Percentiles rank a stretch among this genome's conserved stretches.
Evolutionary conservation across 176 grass and related monocot genomes (phyloP).

Genomic region (Puccinellia tenuiflora): DNA sequence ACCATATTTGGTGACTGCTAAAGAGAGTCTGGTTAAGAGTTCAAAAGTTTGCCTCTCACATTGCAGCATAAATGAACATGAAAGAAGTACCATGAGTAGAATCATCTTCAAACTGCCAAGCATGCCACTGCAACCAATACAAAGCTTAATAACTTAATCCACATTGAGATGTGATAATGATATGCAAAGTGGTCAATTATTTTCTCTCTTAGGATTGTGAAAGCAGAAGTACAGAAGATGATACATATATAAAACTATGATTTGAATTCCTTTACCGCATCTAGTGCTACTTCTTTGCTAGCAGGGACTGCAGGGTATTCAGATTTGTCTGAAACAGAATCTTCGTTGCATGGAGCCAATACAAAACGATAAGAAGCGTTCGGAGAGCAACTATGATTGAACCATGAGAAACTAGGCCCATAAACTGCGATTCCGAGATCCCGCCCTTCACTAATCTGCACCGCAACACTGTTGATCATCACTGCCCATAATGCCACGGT

Average conservation of each 20-base stretch:
- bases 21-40: background rate
- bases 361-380: constrained; percentile 67
- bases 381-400: constrained; percentile 91
- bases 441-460: constrained; percentile 50
- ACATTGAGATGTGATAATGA: constrained; percentile 1
- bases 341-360: constrained; percentile 3
- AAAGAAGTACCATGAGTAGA: constrained; percentile 43
- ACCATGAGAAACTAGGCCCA: constrained; percentile 77
- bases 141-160: background rate
- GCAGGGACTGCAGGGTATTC: constrained; percentile 32
- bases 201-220: background rate
- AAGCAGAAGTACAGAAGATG: constrained; percentile 11
- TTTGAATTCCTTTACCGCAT: constrained; percentile 35
- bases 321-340: constrained; percentile 5
- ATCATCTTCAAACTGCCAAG: constrained; percentile 22
- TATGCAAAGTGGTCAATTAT: background rate
- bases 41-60: background rate
- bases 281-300: constrained; percentile 21
- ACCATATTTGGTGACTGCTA: constrained; percentile 50
- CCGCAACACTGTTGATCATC: constrained; percentile 66
- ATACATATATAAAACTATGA: background rate
- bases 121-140: constrained; percentile 53
- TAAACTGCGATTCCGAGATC: constrained; percentile 68
- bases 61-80: constrained; percentile 10
- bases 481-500: constrained; percentile 65